Evolutionary conservation across 768 basidiomycete genomes (phyloP).

Genomic region (Lyophyllum shimeji): DNA sequence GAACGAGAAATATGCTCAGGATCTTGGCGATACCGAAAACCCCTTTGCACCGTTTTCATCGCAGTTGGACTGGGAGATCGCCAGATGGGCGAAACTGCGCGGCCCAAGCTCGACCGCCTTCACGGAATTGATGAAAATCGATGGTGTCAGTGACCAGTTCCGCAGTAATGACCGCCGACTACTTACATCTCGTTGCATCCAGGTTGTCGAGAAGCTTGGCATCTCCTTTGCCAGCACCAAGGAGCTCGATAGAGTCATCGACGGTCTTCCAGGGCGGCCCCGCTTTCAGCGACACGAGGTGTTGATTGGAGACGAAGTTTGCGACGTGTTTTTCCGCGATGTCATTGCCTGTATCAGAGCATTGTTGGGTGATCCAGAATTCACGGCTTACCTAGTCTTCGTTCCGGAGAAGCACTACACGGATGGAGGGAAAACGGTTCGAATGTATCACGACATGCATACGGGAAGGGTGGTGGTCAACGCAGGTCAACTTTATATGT

Average conservation of each 20-base stretch:
- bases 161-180: too few species aligned
- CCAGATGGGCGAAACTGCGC: slow-evolving; percentile 37
- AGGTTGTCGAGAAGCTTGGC: slow-evolving; percentile 23
- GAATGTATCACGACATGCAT: slow-evolving; percentile 42
- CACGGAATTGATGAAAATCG: slow-evolving; percentile 35
- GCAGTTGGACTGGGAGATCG: slow-evolving; percentile 37
- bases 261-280: slow-evolving; percentile 24
- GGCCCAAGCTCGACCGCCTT: slow-evolving; percentile 37
- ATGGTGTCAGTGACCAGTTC: slow-evolving; percentile 35
- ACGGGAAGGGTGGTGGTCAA: slow-evolving; percentile 53
- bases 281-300: slow-evolving; percentile 26
- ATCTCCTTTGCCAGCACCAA: slow-evolving; percentile 24
- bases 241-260: slow-evolving; percentile 28
- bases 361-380: slow-evolving; percentile 28
- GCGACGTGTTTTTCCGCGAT: slow-evolving; percentile 33
- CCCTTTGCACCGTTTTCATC: slow-evolving; percentile 32
- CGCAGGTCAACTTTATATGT: slow-evolving; percentile 38
- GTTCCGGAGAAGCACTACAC: slow-evolving; percentile 37
- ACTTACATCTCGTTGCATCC: not conserved
- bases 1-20: not conserved
- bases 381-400: slow-evolving; percentile 27
- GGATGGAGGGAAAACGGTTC: slow-evolving; percentile 21
- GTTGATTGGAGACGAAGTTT: slow-evolving; percentile 24
- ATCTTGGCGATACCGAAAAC: slow-evolving; percentile 8
- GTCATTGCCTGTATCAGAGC: slow-evolving; percentile 32